Base-by-base conservation (phyloP, 2,329 filamentous ascomycete genomes). In the Nemania diffusa region DNA sequence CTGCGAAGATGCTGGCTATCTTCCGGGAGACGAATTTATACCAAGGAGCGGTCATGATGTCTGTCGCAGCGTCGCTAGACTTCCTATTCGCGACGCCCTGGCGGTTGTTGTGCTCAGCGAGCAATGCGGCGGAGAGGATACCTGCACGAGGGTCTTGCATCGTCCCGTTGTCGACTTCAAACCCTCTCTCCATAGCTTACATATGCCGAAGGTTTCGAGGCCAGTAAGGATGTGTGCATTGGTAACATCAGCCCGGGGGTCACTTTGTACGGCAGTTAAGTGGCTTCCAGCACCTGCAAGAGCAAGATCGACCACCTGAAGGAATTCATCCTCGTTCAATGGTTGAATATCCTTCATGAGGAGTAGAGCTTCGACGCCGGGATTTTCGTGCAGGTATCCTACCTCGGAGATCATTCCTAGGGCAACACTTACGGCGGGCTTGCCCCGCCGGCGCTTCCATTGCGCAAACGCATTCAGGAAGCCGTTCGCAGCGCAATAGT, bases 401-500 rank as follows among this genome's bases (percentile, higher is more conserved):
- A 77, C 73, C 9, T 79, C 80, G 0, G 74, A 73, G 24, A 83
- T 76, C 73, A 81, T 74, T 0, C 74, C 72, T 0, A 77, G 53
- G 0, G 71, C 74, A 0, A 78, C 3, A 1, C 75, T 72, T 0
- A 67, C 61, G 6, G 59, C 71, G 0, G 75, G 64, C 0, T 75
- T 67, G 0, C 77, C 78, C 0, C 71, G 70, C 5, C 17, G 24
- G 2, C 69, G 65, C 5, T 74, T 71, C 32, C 75, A 74, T 0
- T 71, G 56, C 0, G 75, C 71, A 11, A 80, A 74, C 1, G 71
- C 65, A 48, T 82, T 79, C 1, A 80, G 73, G 65, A 76, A 81
- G 17, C 55, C 68, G 64, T 81, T 81, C 0, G 72, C 79, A 0
- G 78, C 74, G 52, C 72, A 74, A 48, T 82, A 82, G 57, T 80